These are phyloP conservation scores for Pseudonitzschia delicatissima DNA, from an alignment of 108 stramenopile species.

Conservation along the genomic window DNA sequence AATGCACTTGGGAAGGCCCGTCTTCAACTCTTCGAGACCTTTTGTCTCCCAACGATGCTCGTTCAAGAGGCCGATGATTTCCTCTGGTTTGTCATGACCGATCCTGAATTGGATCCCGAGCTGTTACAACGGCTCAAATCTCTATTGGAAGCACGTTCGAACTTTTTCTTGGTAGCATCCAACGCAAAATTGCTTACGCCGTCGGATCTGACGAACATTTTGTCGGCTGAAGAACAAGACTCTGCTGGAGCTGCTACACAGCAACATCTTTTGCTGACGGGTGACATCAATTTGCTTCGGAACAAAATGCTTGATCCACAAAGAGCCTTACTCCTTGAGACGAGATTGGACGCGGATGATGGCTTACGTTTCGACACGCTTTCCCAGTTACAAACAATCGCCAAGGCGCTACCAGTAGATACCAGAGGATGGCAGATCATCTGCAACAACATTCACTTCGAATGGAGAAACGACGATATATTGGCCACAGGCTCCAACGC, in stretches of 20 bases:
- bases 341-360: slow-evolving; percentile 76
- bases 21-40: slow-evolving; percentile 48
- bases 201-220: background rate
- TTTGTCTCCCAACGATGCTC: slow-evolving; percentile 56
- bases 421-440: slow-evolving; percentile 31
- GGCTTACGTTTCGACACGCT: slow-evolving; percentile 37
- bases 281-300: slow-evolving; percentile 33
- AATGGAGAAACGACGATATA: slow-evolving; percentile 40
- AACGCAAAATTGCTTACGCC: slow-evolving; percentile 39
- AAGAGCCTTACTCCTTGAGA: slow-evolving; percentile 50
- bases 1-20: slow-evolving; percentile 46
- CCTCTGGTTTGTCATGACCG: slow-evolving; percentile 55
- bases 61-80: slow-evolving; percentile 44
- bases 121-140: slow-evolving; percentile 30
- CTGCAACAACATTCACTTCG: slow-evolving; percentile 37
- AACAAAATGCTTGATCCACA: slow-evolving; percentile 27
- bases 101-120: slow-evolving; percentile 40
- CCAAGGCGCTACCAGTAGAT: slow-evolving; percentile 21
- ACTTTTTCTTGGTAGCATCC: slow-evolving; percentile 44
- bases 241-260: background rate
- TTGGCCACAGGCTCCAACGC: background rate
- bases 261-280: slow-evolving; percentile 19
- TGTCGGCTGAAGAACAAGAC: background rate
- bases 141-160: slow-evolving; percentile 30
- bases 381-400: slow-evolving; percentile 22